Conservation (phyloP, 192 early-diverging fungal species). For the Dissophora ornata region DNA sequence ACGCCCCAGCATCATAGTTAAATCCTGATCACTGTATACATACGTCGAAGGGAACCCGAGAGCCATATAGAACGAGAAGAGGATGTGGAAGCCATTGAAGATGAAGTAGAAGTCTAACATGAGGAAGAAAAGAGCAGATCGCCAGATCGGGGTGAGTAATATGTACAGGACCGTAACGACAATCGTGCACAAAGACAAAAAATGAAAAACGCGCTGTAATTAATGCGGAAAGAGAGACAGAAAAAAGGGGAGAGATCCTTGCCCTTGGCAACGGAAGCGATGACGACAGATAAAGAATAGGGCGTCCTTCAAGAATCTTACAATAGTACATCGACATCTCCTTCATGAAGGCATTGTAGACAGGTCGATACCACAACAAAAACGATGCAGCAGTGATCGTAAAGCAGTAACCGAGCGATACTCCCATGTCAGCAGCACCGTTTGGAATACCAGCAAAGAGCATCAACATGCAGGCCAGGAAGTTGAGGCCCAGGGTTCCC, state of each 20-base stretch:
- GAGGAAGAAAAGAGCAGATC: not conserved
- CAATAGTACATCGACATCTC: slow-evolving; percentile 88
- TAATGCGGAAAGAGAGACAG: not conserved
- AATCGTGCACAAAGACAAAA: too few relatives aligned
- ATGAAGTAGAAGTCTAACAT: slow-evolving; percentile 81
- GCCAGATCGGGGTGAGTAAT: too few relatives aligned
- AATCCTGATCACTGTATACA: slow-evolving; percentile 15
- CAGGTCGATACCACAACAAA: slow-evolving; percentile 89
- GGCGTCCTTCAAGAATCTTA: too few relatives aligned
- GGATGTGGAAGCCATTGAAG: slow-evolving; percentile 87
- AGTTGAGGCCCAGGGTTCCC: slow-evolving; percentile 79
- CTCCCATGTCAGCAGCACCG: slow-evolving; percentile 82
- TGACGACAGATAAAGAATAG: not conserved
- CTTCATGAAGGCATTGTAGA: slow-evolving; percentile 90
- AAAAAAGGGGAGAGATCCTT: not conserved
- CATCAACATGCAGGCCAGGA: slow-evolving; percentile 79
- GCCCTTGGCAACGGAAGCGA: too few relatives aligned
- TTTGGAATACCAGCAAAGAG: slow-evolving; percentile 76
- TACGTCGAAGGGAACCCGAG: slow-evolving; percentile 86
- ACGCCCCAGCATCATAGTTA: too few relatives aligned
- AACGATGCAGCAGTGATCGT: slow-evolving; percentile 81
- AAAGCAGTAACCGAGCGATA: slow-evolving; percentile 78
- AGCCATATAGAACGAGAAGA: slow-evolving; percentile 86
- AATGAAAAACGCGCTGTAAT: too few relatives aligned
- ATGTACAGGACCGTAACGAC: too few relatives aligned